Evolutionary conservation across 768 basidiomycete genomes (phyloP), one percentile per base, ranked within the genome.

Genomic region (Collybiopsis luxurians): DNA sequence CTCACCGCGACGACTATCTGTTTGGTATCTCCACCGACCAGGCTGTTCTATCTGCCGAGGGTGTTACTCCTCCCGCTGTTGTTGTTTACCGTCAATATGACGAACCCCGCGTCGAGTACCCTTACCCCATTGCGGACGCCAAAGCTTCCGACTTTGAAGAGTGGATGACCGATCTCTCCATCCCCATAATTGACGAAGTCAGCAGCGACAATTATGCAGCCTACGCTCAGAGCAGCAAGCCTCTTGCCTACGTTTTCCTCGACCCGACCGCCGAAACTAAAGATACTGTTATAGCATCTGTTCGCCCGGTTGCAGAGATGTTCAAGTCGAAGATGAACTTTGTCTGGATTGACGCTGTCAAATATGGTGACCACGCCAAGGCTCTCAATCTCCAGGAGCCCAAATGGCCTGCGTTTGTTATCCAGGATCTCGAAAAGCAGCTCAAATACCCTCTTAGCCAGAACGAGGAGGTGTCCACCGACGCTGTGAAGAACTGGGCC

Each of bases 301-400:
- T 98, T 63, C 84, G 79, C 63, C 86, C 92, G 9, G 71, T 96
- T 52, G 97, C 97, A 6, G 75, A 84, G 52, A 83, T 86, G 67
- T 84, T 83, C 79, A 93, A 91, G 74, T 81, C 85, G 64, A 87
- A 92, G 74, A 67, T 98, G 69, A 97, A 97, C 86, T 97, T 98
- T 71, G 96, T 98, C 59, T 96, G 88, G 87, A 98, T 99, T 64
- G 97, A 99, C 71, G 95, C 93, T 23, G 75, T 89, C 75, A 94
- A 95, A 71, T 99, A 95, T 64, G 85, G 84, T 64, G 96, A 98
- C 66, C 97, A 99, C 76, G 97, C 89, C 63, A 95, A 93, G 73
- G 90, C 92, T 1, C 82, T 99, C 57, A 96, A 95, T 80, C 81
- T 99, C 55, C 68, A 70, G 26, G 91, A 93, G 66, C 72, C 85